Evolutionary conservation across 148 eudicot species (phyloP), one percentile per base, ranked within the genome.

Genomic region (Linanthus parryae): DNA sequence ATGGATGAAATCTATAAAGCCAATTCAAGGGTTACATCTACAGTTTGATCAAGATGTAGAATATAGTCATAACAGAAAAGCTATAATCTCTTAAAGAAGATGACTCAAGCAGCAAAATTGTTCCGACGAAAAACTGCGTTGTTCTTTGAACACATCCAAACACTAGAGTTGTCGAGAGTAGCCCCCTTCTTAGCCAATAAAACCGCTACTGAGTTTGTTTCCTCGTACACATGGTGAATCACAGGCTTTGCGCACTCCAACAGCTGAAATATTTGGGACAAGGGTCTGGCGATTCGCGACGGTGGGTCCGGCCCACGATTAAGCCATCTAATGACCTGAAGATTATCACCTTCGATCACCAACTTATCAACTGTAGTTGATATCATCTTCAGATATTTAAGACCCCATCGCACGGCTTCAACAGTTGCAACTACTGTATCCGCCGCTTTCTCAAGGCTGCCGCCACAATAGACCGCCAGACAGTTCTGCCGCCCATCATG

Each of bases 151-250:
- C n/a, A 22, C 23, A 44, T 23, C 48, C 48, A 44, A 43, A 43
- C 47, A 0, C 47, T 23, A 44, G 23, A 27, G 11, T 18, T 44
- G n/a, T 23, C 24, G 0, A 44, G 28, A n/a, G 7, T 4, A 22
- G 48, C 2, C 7, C 48, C 48, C 13, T 27, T 44, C 48, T 44
- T 10, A 9, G 48, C 48, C 48, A 44, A 44, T 27, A 20, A n/a
- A 21, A 44, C 6, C 13, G 27, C 48, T 27, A 44, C 12, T 10
- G 48, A 44, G 21, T 44, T 44, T 13, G 48, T 27, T 21, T 44
- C 48, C 48, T 44, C 48, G 7, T 44, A 44, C 20, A 44, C 48
- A 21, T 44, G 48, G 13, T 27, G 48, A 44, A 22, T 12, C 47
- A 21, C 47, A 2, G 26, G 25, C n/a, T 43, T 25, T 43, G 21